Conservation (phyloP, 2,329 filamentous ascomycete species). For the Lachnellula subtilissima region DNA sequence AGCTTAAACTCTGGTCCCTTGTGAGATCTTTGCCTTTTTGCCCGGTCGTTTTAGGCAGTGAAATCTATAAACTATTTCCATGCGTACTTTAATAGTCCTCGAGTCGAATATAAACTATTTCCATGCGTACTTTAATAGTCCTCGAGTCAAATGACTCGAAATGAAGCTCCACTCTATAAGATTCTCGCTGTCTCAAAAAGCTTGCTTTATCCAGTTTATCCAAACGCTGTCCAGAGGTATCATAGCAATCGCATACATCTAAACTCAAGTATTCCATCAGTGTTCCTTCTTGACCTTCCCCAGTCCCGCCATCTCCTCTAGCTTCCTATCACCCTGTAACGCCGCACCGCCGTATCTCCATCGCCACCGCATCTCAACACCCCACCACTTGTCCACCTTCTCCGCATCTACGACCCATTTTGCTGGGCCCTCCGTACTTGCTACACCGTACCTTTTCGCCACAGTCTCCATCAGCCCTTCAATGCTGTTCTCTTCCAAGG, state of each 20-base stretch:
- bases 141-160: too few relatives aligned
- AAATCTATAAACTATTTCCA: too few relatives aligned
- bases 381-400: constrained; percentile 36
- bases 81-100: too few relatives aligned
- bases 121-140: too few relatives aligned
- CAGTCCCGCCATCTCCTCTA: constrained; percentile 18
- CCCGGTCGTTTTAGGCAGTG: too few relatives aligned
- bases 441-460: constrained; percentile 25
- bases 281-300: constrained; percentile 23
- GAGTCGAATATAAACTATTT: too few relatives aligned
- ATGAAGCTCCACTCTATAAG: too few relatives aligned
- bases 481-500: constrained; percentile 32
- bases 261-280: constrained; percentile 22
- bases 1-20: too few relatives aligned
- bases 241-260: neutral
- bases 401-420: constrained; percentile 35
- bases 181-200: too few relatives aligned
- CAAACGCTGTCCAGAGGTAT: neutral
- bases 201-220: neutral
- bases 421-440: constrained; percentile 24
- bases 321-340: constrained; percentile 22
- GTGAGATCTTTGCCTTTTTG: too few relatives aligned
- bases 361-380: constrained; percentile 29
- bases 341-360: constrained; percentile 24
- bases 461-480: constrained; percentile 27